Base-by-base conservation (phyloP, 2,329 filamentous ascomycete genomes). In the Claviceps humidiphila region DNA sequence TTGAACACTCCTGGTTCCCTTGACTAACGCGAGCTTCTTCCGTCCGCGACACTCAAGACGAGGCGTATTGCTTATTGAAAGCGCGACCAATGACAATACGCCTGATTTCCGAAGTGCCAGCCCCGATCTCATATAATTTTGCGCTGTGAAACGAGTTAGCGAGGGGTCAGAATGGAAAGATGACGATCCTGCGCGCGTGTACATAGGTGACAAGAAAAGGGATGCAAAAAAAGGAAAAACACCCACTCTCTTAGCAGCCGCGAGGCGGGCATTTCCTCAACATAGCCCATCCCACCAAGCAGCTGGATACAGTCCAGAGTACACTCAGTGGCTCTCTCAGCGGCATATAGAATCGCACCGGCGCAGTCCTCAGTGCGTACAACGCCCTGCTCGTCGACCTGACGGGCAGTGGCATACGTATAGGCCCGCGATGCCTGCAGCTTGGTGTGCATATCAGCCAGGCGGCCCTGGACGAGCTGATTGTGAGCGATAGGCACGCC, bases 401-500 rank as follows among this genome's bases (percentile, higher is more conserved):
- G 76, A 47, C 78, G 77, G 3, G 93, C 93, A 0, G 90, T 90
- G 40, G 77, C 72, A 64, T 95, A 95, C 0, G 91, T 97, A 69
- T 95, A 96, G 2, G 89, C 79, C n/a, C 82, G 75, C 16, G 85
- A 83, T 11, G 87, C 89, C 61, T 87, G 84, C 54, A 93, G 79
- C 68, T 95, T 95, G 47, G 89, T 96, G 71, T 97, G 94, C 90
- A 98, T 96, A 67, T 97, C 90, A 52, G 93, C 89, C 46, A 97
- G 76, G 65, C 90, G 91, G 53, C 87, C 91, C 69, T 97, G 93
- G 22, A 97, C 78, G 56, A 97, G 76, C 68, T 98, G 93, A 68
- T 95, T 95, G 60, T 93, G 85, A 0, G 87, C 91, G 57, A 97
- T 87, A 2, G 91, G 91, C 7, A 68, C 73, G 51, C 84, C 85